phyloP scores from a whole-genome alignment of 768 basidiomycete species.

The Candolleomyces efflorescens region DNA sequence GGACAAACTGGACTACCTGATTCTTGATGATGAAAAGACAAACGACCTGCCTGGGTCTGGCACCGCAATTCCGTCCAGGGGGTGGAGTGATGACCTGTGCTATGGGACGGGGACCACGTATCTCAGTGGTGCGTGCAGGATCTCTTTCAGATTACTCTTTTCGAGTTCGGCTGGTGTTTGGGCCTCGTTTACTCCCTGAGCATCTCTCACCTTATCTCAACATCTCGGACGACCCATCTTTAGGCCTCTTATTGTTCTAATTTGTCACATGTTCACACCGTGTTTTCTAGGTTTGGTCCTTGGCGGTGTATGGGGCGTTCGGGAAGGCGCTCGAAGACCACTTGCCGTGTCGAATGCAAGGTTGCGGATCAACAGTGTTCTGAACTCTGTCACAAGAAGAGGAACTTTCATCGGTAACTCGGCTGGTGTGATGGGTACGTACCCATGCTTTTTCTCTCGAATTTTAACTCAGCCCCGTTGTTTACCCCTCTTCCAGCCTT shows the following conservation, averaged over 20 bases:
- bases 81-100: constrained; percentile 99
- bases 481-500: constrained; percentile 63
- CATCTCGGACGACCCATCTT: constrained; percentile 52
- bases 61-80: constrained; percentile 90
- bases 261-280: constrained; percentile 72
- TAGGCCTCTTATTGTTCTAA: constrained; percentile 75
- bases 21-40: constrained; percentile 95
- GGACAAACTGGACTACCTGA: constrained; percentile 91
- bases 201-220: constrained; percentile 68
- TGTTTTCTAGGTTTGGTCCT: constrained; percentile 81
- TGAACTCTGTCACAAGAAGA: constrained; percentile 95
- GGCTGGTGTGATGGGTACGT: constrained; percentile 93
- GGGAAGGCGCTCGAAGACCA: constrained; percentile 87
- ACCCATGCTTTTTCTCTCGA: constrained; percentile 25
- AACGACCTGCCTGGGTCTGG: constrained; percentile 84
- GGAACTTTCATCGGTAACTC: constrained; percentile 99
- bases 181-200: constrained; percentile 46
- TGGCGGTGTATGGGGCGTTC: constrained; percentile 94
- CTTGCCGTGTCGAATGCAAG: constrained; percentile 82
- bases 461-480: constrained; percentile 28
- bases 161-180: constrained; percentile 41
- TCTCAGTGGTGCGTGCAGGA: constrained; percentile 78
- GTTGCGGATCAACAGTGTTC: constrained; percentile 92
- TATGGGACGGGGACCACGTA: constrained; percentile 99
- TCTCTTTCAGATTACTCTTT: constrained; percentile 62